Conservation (phyloP, 148 eudicot species). For the Camellia japonica region DNA sequence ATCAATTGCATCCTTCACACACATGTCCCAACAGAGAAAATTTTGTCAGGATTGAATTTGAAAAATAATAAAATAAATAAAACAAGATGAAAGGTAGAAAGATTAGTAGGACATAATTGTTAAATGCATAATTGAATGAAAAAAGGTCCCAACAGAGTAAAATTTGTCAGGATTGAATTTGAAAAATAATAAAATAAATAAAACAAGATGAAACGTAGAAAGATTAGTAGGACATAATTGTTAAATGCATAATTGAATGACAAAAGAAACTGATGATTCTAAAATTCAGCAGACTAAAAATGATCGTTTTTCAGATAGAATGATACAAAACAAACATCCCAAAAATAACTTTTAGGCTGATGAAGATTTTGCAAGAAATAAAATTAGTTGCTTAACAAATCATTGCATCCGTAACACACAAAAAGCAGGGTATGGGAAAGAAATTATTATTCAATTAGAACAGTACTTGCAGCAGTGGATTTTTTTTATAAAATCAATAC, state of each 20-base stretch:
- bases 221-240: background rate
- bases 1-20: slow-evolving; percentile 88
- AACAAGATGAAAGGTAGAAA: no score
- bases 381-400: background rate
- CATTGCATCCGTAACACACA: no score
- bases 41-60: no score
- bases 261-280: background rate
- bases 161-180: background rate
- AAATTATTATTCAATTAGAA: background rate
- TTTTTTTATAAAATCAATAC: background rate
- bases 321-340: no score
- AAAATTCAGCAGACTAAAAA: no score
- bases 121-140: no score
- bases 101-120: no score
- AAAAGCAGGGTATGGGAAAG: background rate
- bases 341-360: no score
- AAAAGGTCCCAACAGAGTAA: background rate
- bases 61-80: no score
- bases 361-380: background rate
- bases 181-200: background rate
- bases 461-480: background rate
- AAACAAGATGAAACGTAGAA: background rate
- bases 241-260: background rate
- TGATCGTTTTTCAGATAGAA: no score
- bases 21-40: no score